Conservation (phyloP, 2,329 filamentous ascomycete genomes). For the Talaromyces albobiverticillius region DNA sequence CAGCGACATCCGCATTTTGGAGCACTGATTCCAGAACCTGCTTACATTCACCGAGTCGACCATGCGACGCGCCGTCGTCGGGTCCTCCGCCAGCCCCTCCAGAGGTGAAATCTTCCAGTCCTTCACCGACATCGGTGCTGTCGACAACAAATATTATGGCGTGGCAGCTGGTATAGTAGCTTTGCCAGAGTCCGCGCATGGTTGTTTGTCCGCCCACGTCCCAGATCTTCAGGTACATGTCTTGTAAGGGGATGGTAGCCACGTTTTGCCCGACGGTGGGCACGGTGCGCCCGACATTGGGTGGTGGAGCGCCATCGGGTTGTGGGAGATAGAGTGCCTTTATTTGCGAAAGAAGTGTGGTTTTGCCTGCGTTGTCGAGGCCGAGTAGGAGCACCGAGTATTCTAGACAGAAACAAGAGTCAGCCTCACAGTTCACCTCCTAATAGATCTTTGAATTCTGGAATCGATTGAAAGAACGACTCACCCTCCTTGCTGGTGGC, state of each 20-base stretch:
- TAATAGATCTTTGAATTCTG: neutral
- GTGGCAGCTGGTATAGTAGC: constrained; percentile 90
- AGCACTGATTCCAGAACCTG: constrained; percentile 87
- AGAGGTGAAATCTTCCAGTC: constrained; percentile 57
- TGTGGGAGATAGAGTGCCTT: constrained; percentile 70
- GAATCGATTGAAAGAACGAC: constrained; percentile 15
- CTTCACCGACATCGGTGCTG: constrained; percentile 79
- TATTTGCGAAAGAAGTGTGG: constrained; percentile 94
- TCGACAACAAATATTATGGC: constrained; percentile 98
- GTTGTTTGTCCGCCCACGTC: constrained; percentile 92
- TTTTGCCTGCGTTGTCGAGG: constrained; percentile 97
- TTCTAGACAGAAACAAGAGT: constrained; percentile 54
- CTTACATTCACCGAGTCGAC: constrained; percentile 79
- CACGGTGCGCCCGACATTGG: constrained; percentile 76
- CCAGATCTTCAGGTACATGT: constrained; percentile 98
- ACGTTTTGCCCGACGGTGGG: constrained; percentile 98
- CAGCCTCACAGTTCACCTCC: too few species aligned
- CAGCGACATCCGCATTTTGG: constrained; percentile 80
- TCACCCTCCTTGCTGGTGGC: constrained; percentile 94
- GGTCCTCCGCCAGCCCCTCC: constrained; percentile 20
- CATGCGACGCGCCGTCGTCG: constrained; percentile 29
- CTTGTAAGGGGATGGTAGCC: constrained; percentile 80
- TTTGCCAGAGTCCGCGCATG: constrained; percentile 88
- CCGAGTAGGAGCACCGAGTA: constrained; percentile 96
- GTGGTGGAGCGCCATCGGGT: constrained; percentile 38